Percentiles rank a stretch among this genome's conserved stretches.
Evolutionary conservation across 495 filamentous ascomycete genomes (phyloP).

Genomic region (Annulohypoxylon maeteangense): DNA sequence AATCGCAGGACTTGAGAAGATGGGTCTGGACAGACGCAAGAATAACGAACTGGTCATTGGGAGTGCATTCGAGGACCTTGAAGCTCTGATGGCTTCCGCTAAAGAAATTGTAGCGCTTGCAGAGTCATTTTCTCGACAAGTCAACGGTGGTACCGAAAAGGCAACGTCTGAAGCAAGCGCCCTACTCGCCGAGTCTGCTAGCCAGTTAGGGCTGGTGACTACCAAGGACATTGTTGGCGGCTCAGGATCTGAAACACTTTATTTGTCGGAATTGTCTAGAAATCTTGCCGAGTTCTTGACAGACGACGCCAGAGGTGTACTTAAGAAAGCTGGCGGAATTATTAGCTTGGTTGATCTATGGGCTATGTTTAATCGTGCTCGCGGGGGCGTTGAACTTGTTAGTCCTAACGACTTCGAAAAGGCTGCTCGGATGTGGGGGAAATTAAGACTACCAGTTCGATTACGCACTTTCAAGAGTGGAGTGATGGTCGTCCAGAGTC

Average conservation of each 20-base stretch:
- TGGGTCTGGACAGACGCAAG: conserved; percentile 81
- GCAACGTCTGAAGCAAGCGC: conserved; percentile 73
- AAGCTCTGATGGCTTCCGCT: conserved; percentile 95
- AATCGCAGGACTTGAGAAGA: conserved; percentile 90
- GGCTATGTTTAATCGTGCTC: conserved; percentile 96
- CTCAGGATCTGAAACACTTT: conserved; percentile 63
- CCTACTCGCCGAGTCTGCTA: conserved; percentile 83
- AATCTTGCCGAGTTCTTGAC: conserved; percentile 94
- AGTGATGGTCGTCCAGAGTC: conserved; percentile 88
- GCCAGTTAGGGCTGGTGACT: conserved; percentile 85
- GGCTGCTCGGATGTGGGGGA: conserved; percentile 88
- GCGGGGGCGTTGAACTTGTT: conserved; percentile 93
- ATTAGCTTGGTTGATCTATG: conserved; percentile 95
- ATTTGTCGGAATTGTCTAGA: conserved; percentile 82
- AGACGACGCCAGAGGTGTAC: conserved; percentile 83
- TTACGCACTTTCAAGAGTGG: conserved; percentile 91
- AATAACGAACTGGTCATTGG: conserved; percentile 95
- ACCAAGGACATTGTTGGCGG: conserved; percentile 85
- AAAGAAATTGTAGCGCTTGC: conserved; percentile 95
- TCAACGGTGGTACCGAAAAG: conserved; percentile 63
- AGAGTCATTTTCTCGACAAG: conserved; percentile 82
- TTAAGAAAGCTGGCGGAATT: conserved; percentile 88
- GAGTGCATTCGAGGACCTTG: conserved; percentile 94
- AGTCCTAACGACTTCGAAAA: conserved; percentile 92
- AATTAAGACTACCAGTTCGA: conserved; percentile 85